A percentile compares a stretch with the other conserved stretches of the same genome.
These are phyloP conservation scores for Prunella vulgaris DNA, from an alignment of 257 asterid genomes.

Conservation along the genomic window DNA sequence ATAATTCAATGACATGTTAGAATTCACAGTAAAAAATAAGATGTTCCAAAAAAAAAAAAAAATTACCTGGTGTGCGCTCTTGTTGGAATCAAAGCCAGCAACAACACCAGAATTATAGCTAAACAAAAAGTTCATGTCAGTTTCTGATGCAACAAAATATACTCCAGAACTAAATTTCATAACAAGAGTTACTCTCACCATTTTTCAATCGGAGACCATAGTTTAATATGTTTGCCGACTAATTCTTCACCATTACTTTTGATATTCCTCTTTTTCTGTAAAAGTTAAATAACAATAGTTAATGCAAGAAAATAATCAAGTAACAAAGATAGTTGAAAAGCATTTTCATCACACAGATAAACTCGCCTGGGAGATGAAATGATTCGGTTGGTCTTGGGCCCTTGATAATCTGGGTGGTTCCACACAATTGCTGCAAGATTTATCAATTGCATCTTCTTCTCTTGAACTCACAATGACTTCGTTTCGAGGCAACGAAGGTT, in stretches of 20 bases:
- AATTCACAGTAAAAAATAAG: neutral
- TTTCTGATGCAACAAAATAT: neutral
- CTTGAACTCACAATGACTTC: conserved; percentile 27
- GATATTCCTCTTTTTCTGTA: conserved; percentile 13
- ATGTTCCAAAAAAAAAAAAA: neutral
- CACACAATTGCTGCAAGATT: conserved; percentile 27
- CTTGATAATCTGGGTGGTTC: conserved; percentile 30
- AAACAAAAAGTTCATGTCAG: conserved; percentile 20
- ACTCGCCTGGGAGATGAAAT: conserved; percentile 29
- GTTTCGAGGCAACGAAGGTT: conserved; percentile 26
- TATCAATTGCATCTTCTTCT: conserved; percentile 30
- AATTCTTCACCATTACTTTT: conserved; percentile 29
- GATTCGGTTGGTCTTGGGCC: conserved; percentile 25
- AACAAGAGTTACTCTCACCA: conserved; percentile 29
- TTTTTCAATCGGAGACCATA: conserved; percentile 34
- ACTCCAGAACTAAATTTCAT: neutral
- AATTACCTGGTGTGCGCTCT: conserved; percentile 39
- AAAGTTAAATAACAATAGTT: conserved; percentile 12
- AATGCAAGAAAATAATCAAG: conserved; percentile 15
- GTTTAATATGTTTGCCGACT: conserved; percentile 32
- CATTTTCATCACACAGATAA: conserved; percentile 9
- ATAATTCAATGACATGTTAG: neutral
- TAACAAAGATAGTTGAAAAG: conserved; percentile 5
- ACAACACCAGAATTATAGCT: conserved; percentile 32
- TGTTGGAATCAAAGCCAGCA: conserved; percentile 36